A percentile compares a stretch with the other conserved stretches of the same genome.
These are phyloP conservation scores for Apiotrichum laibachii DNA, from an alignment of 1,284 basidiomycete genomes.

Conservation along the genomic window DNA sequence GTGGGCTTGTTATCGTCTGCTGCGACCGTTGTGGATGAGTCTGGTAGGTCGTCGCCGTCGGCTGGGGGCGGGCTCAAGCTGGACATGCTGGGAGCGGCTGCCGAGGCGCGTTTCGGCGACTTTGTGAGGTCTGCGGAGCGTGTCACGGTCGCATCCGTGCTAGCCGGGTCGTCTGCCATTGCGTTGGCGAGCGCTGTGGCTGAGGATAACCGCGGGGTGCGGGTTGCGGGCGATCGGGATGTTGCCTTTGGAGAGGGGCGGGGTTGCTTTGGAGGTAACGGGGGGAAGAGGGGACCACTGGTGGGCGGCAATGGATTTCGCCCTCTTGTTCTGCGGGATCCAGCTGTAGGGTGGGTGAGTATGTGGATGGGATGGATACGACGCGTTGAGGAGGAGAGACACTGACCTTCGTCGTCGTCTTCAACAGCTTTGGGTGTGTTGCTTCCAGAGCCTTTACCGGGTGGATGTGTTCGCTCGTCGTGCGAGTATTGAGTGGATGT, in stretches of 20 bases:
- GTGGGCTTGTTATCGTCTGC: neutral
- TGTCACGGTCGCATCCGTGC: slow-evolving; percentile 3
- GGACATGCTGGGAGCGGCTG: slow-evolving; percentile 10
- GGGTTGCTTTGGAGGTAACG: slow-evolving; percentile 46
- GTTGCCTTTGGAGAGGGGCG: slow-evolving; percentile 36
- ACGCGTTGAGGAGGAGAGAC: neutral
- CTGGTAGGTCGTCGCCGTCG: slow-evolving; percentile 22
- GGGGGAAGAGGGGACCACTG: slow-evolving; percentile 47
- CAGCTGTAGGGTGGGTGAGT: slow-evolving; percentile 12
- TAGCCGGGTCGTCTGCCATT: slow-evolving; percentile 21
- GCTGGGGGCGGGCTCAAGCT: slow-evolving; percentile 33
- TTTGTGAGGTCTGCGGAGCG: neutral
- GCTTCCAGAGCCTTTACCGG: slow-evolving; percentile 19
- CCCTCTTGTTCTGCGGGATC: slow-evolving; percentile 38
- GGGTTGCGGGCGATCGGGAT: slow-evolving; percentile 19
- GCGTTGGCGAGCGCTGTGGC: slow-evolving; percentile 24
- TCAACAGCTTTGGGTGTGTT: slow-evolving; percentile 24
- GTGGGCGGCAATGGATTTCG: slow-evolving; percentile 47
- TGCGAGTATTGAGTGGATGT: slow-evolving; percentile 22
- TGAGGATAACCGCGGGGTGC: slow-evolving; percentile 12
- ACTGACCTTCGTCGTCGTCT: slow-evolving; percentile 25
- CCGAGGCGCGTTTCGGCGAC: neutral
- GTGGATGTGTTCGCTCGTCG: slow-evolving; percentile 15
- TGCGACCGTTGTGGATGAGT: neutral
- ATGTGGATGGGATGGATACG: neutral